Percentiles rank a stretch among this genome's conserved stretches.
Evolutionary conservation across 1,139 yeast genomes (phyloP).

Genomic region (Tardiomyces digboiensis): DNA sequence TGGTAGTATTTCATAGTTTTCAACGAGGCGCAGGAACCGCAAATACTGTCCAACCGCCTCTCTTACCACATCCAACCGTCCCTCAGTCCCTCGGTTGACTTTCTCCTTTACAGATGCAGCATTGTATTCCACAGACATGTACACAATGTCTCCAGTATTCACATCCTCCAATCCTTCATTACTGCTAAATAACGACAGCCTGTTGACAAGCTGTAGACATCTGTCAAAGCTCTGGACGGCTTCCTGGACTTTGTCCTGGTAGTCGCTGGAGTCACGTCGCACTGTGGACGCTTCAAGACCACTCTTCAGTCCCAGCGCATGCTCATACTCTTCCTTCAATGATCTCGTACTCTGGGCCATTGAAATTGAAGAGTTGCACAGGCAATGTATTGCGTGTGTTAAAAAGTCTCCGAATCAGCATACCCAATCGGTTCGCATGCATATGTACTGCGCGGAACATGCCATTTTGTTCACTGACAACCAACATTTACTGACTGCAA

Average conservation of each 20-base stretch:
- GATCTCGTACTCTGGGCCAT: slow-evolving; percentile 1
- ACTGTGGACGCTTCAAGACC: slow-evolving; percentile 4
- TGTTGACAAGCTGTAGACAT: slow-evolving; percentile 16
- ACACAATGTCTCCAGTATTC: slow-evolving; percentile 42
- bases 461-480: no score
- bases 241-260: slow-evolving; percentile 10
- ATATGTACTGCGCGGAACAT: no score
- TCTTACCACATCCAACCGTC: slow-evolving; percentile 12
- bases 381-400: no score
- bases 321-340: slow-evolving; percentile 8
- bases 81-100: slow-evolving; percentile 5
- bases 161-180: slow-evolving; percentile 50
- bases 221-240: slow-evolving; percentile 9
- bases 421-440: no score
- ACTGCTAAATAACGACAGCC: slow-evolving; percentile 41
- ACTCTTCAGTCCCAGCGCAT: slow-evolving; percentile 6
- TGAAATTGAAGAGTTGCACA: not conserved
- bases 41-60: slow-evolving; percentile 14
- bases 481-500: no score
- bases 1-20: slow-evolving; percentile 16
- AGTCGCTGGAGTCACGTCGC: slow-evolving; percentile 11
- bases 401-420: no score
- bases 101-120: slow-evolving; percentile 30
- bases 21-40: slow-evolving; percentile 16
- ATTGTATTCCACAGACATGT: slow-evolving; percentile 39